Evolutionary conservation across 1,284 basidiomycete genomes (phyloP).

Genomic region (Sutorius eximius): DNA sequence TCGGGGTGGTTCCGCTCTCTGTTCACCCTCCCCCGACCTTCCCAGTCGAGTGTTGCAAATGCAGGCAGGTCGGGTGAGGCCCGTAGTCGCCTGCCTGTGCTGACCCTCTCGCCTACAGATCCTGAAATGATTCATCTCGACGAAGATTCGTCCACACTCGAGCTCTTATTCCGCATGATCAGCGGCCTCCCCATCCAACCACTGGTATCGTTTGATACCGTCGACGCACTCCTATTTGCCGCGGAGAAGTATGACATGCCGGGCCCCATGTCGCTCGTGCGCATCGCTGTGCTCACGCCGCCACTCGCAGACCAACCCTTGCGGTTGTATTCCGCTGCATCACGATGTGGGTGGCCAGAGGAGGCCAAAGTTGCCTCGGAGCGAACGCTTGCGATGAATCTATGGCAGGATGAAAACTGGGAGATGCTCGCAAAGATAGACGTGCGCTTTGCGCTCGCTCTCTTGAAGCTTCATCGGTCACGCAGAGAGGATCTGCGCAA

Average conservation of each 20-base stretch:
- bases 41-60: not conserved
- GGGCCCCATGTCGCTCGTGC: slow-evolving; percentile 56
- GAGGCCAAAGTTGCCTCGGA: slow-evolving; percentile 54
- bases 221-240: slow-evolving; percentile 57
- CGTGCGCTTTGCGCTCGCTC: slow-evolving; percentile 49
- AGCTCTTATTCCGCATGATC: slow-evolving; percentile 57
- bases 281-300: slow-evolving; percentile 51
- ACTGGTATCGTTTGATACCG: slow-evolving; percentile 49
- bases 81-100: slow-evolving; percentile 38
- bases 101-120: slow-evolving; percentile 20
- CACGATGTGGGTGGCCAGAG: slow-evolving; percentile 56
- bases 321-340: slow-evolving; percentile 55
- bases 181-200: slow-evolving; percentile 54
- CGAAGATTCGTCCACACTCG: slow-evolving; percentile 54
- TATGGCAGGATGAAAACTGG: slow-evolving; percentile 48
- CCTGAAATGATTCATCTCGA: slow-evolving; percentile 52
- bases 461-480: slow-evolving; percentile 52
- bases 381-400: slow-evolving; percentile 47
- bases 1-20: slow-evolving; percentile 57
- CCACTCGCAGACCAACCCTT: slow-evolving; percentile 51
- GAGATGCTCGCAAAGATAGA: slow-evolving; percentile 47
- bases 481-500: slow-evolving; percentile 49
- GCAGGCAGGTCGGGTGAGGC: not conserved
- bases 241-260: slow-evolving; percentile 71
- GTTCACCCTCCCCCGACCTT: slow-evolving; percentile 53